phyloP scores from a whole-genome alignment of 2,329 filamentous ascomycete species.

The Ceratocystis destructans region DNA sequence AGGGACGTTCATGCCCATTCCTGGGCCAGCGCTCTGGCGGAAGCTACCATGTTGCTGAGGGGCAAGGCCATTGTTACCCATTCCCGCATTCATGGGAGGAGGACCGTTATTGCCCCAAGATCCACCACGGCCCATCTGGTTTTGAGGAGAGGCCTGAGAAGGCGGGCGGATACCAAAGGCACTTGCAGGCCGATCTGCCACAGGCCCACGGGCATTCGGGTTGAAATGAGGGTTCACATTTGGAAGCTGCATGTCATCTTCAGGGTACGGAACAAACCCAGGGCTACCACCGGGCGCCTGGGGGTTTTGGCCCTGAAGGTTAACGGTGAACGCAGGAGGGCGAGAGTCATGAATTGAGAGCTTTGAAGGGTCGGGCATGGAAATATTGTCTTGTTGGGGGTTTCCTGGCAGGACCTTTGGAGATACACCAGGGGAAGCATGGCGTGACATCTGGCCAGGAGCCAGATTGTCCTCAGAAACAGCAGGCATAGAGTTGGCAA shows the following conservation, averaged over 20 bases:
- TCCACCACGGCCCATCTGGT: constrained; percentile 18
- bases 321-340: constrained; percentile 39
- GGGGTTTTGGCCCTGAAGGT: constrained; percentile 29
- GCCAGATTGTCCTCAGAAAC: constrained; percentile 32
- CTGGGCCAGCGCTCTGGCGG: constrained; percentile 16
- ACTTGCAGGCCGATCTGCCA: constrained; percentile 36
- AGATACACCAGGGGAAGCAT: constrained; percentile 18
- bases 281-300: constrained; percentile 22
- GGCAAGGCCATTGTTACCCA: constrained; percentile 6
- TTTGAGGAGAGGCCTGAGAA: constrained; percentile 10
- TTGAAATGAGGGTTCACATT: constrained; percentile 31
- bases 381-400: constrained; percentile 17
- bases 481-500: constrained; percentile 32
- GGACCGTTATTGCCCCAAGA: constrained; percentile 11
- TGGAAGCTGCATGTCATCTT: constrained; percentile 33
- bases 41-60: constrained; percentile 14
- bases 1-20: constrained; percentile 10
- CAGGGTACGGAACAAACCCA: constrained; percentile 41
- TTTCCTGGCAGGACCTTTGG: constrained; percentile 21
- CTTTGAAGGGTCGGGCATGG: constrained; percentile 30
- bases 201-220: constrained; percentile 35
- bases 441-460: constrained; percentile 21
- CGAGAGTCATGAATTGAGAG: constrained; percentile 26
- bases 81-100: constrained; percentile 1
- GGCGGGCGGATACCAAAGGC: constrained; percentile 42